These are phyloP conservation scores for Phytophthora melonis DNA, from an alignment of 352 stramenopile genomes.

Conservation along the genomic window DNA sequence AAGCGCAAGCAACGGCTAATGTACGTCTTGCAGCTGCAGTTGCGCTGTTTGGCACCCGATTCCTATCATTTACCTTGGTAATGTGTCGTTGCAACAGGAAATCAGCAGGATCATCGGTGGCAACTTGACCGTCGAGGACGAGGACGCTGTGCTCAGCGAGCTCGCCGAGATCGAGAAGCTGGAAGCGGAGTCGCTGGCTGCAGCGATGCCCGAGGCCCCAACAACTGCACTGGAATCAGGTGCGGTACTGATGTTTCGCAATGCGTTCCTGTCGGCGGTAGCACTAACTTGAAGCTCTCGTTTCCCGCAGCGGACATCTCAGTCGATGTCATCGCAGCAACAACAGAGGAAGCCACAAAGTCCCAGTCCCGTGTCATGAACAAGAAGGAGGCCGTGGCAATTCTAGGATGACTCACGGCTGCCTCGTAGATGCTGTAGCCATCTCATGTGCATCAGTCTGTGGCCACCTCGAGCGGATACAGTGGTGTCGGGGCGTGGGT, in stretches of 20 bases:
- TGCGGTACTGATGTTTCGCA: conserved; percentile 13
- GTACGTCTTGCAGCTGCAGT: conserved; percentile 44
- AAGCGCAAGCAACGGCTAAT: conserved; percentile 81
- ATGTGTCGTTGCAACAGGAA: conserved; percentile 58
- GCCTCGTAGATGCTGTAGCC: conserved; percentile 11
- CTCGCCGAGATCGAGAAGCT: conserved; percentile 85
- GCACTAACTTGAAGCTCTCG: neutral
- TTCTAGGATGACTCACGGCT: conserved; percentile 38
- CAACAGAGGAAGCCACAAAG: conserved; percentile 20
- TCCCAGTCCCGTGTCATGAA: conserved; percentile 25
- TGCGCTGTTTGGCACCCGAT: neutral
- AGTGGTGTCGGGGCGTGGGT: neutral
- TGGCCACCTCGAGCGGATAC: neutral
- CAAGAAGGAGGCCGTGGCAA: conserved; percentile 44
- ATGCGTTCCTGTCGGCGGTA: neutral
- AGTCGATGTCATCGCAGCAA: conserved; percentile 17
- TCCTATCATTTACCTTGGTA: neutral
- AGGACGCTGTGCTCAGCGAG: conserved; percentile 87
- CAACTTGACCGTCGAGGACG: conserved; percentile 83
- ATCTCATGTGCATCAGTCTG: conserved; percentile 8
- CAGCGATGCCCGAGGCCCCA: conserved; percentile 71
- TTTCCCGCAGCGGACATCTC: conserved; percentile 20
- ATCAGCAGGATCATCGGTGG: conserved; percentile 86
- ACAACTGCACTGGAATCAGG: conserved; percentile 51
- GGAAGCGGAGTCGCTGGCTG: conserved; percentile 65